These are phyloP conservation scores for Microglena sp. DNA, from an alignment of 139 green algal genomes.

Conservation along the genomic window DNA sequence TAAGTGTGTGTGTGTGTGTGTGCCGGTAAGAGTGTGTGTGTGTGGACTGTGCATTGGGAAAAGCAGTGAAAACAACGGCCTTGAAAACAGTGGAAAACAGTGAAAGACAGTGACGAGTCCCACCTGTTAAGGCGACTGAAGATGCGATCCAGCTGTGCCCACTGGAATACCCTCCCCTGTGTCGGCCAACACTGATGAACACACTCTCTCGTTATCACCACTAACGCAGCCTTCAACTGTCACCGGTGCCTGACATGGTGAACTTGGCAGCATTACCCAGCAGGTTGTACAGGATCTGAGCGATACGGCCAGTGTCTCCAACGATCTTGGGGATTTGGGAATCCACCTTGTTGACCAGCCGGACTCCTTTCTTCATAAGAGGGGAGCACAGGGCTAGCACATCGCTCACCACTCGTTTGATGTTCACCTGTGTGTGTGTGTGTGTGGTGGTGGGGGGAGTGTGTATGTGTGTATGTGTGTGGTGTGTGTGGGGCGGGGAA, in stretches of 20 bases:
- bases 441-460: too few relatives aligned
- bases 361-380: constrained; percentile 21
- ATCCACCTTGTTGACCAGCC: constrained; percentile 22
- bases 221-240: constrained; percentile 14
- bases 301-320: constrained; percentile 31
- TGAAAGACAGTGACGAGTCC: too few relatives aligned
- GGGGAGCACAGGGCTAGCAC: constrained; percentile 26
- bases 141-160: too few relatives aligned
- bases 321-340: constrained; percentile 32
- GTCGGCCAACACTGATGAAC: constrained; percentile 4
- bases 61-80: too few relatives aligned
- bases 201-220: constrained; percentile 13
- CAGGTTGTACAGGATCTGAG: constrained; percentile 38
- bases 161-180: constrained; percentile 23
- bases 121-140: too few relatives aligned
- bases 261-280: constrained; percentile 28
- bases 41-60: too few relatives aligned
- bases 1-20: too few relatives aligned
- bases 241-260: constrained; percentile 1
- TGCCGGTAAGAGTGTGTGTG: too few relatives aligned
- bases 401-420: constrained; percentile 32
- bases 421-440: too few relatives aligned
- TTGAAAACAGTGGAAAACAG: too few relatives aligned
- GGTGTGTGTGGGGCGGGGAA: too few relatives aligned
- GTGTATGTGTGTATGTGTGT: too few relatives aligned